Percentiles rank a stretch among this genome's conserved stretches.
phyloP scores from a whole-genome alignment of 495 filamentous ascomycete genomes.

The Podospora tetraspora region DNA sequence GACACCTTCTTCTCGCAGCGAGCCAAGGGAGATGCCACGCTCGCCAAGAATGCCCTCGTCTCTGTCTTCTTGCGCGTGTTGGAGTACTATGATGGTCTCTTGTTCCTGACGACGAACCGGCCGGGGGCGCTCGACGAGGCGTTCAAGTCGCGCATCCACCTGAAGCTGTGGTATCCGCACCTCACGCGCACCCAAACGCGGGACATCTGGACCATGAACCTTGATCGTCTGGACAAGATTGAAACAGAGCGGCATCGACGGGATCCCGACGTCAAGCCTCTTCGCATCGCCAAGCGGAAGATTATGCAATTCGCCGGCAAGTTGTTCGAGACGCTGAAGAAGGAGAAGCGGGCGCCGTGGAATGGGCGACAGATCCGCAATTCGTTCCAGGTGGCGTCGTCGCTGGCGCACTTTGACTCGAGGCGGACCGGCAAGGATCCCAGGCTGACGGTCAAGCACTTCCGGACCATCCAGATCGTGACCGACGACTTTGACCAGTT shows the following conservation, averaged over 20 bases:
- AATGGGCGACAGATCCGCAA: slow-evolving; percentile 46
- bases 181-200: slow-evolving; percentile 26
- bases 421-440: slow-evolving; percentile 4
- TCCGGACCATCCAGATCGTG: slow-evolving; percentile 16
- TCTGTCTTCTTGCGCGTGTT: slow-evolving; percentile 51
- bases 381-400: slow-evolving; percentile 38
- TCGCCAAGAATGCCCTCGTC: slow-evolving; percentile 46
- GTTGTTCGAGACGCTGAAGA: background rate
- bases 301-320: slow-evolving; percentile 15
- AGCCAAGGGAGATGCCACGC: slow-evolving; percentile 34
- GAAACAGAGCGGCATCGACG: background rate
- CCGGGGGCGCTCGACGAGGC: slow-evolving; percentile 49
- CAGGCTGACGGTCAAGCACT: slow-evolving; percentile 15
- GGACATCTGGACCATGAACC: slow-evolving; percentile 32
- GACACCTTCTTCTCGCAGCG: slow-evolving; percentile 52
- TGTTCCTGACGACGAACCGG: slow-evolving; percentile 54
- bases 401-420: slow-evolving; percentile 53
- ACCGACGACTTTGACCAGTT: slow-evolving; percentile 19
- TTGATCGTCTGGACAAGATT: slow-evolving; percentile 20
- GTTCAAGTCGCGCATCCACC: slow-evolving; percentile 48
- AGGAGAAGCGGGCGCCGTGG: slow-evolving; percentile 47
- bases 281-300: slow-evolving; percentile 13
- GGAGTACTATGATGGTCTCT: slow-evolving; percentile 54
- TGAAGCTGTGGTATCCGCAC: slow-evolving; percentile 41
- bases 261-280: slow-evolving; percentile 28